Evolutionary conservation across 805 yeast species (phyloP), one percentile per base, ranked within the genome.

Genomic region (Candida nanaspora): DNA sequence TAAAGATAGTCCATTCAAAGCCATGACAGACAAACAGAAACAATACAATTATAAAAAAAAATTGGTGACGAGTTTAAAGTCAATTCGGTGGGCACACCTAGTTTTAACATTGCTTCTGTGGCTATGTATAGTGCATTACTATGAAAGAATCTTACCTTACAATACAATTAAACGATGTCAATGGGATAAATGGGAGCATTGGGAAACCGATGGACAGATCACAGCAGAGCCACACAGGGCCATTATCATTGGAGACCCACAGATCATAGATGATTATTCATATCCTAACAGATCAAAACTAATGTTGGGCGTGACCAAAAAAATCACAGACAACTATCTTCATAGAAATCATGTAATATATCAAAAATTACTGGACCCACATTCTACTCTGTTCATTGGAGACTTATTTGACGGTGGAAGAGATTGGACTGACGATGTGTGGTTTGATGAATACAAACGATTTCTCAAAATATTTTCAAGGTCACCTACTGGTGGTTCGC

Each of bases 331-430:
- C 57, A 79, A 83, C 48, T 89, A 86, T 53, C 80, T 87, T 50
- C 80, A 76, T 46, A 70, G 88, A 40, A 88, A 91, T 57, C 78
- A 86, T 71, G 72, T 74, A 50, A 66, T 67, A 44, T 61, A 82
- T 31, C 82, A 82, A 46, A 47, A 61, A 7, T 46, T 59, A 4
- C 68, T 93, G 40, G 75, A 77, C 28, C 96, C 98, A 0, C 83
- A 88, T 52, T 67, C 83, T 1, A 77, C 79, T 4, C 61, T 91
- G 5, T 91, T 87, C 56, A 63, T 93, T 22, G 98, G 98, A 2
- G 98, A 93, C 57, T 61, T 91, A 50, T 84, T 91, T 56, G 98
- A 93, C 62, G 97, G 97, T 11, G 98, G 98, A 0, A 70, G 98
- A 43, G 82, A 81, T 41, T 88, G 95, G 91, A 76, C 74, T 31